Evolutionary conservation across 352 stramenopile species (phyloP), one percentile per base, ranked within the genome.

Genomic region (Globisporangium emineosum): DNA sequence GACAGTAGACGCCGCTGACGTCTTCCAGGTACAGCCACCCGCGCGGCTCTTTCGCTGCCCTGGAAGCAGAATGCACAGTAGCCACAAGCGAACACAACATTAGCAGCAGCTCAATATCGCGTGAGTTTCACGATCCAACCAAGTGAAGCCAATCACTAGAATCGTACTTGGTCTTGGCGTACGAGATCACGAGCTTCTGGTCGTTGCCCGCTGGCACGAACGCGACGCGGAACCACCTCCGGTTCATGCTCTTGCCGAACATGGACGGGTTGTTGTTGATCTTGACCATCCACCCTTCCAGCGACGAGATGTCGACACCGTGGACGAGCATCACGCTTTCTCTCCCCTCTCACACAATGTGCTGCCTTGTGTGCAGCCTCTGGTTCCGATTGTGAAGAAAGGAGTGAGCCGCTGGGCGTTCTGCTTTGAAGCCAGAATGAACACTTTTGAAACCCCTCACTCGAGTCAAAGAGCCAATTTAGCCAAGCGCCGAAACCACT

Each of bases 221-320:
- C 47, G 71, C 77, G 42, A 94, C 81, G 56, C 81, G 78, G 75
- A 94, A 94, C 86, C 86, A 94, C 5, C 86, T 70, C 3, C 85
- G 81, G 55, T 81, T 91, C 66, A 70, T 83, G 65, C 72, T 85
- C 66, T 90, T 90, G 61, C 83, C 82, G 35, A 94, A 94, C 68
- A 92, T 74, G 29, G 78, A 88, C 53, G 80, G 83, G 32, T 92
- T 92, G 77, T 71, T 92, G 64, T 94, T 91, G 79, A 93, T 90
- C 67, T 94, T 94, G 68, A 89, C 62, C 82, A 94, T 89, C 83
- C 83, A 94, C 32, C 86, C 86, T 66, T 94, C 86, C 30, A 92
- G 75, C 70, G 81, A 79, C 58, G 81, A 88, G 74, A 94, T 92
- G 62, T 94, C 82, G 21, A 94, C 82, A 40, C 86, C 86, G 35